Conservation (phyloP, 2,329 filamentous ascomycete genomes). For the Metarhizium sp. region DNA sequence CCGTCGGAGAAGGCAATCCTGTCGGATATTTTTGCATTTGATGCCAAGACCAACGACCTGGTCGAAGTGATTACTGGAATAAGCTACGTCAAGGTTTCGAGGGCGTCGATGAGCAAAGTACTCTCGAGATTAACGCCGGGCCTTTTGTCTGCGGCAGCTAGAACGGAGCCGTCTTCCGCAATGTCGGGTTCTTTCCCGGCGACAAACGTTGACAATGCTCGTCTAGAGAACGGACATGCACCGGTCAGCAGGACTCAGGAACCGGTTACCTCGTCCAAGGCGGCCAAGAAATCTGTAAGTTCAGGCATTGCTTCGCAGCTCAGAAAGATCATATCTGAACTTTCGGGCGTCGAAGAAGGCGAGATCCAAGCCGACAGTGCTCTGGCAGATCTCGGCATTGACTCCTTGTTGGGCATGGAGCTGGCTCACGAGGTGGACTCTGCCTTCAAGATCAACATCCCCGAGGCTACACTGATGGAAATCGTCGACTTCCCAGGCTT, state of each 20-base stretch:
- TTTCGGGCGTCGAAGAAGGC: constrained; percentile 24
- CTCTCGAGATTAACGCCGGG: background rate
- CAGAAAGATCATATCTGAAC: constrained; percentile 12
- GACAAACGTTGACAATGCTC: background rate
- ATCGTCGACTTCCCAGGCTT: constrained; percentile 4
- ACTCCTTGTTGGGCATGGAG: constrained; percentile 42
- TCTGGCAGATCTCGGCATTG: constrained; percentile 36
- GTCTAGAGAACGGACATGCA: background rate
- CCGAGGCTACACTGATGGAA: constrained; percentile 1
- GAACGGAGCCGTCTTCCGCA: background rate
- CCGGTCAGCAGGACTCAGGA: background rate
- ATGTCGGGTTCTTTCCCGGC: background rate
- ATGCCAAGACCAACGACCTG: background rate
- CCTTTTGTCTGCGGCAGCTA: background rate
- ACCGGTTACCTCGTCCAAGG: background rate
- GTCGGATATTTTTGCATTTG: constrained; percentile 7
- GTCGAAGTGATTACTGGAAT: constrained; percentile 8
- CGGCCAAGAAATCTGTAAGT: background rate
- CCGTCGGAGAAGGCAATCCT: background rate
- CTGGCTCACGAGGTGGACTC: constrained; percentile 30
- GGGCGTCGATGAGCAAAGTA: constrained; percentile 3
- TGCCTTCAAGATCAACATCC: constrained; percentile 21
- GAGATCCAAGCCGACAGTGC: constrained; percentile 26
- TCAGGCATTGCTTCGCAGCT: constrained; percentile 4
- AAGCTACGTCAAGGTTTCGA: constrained; percentile 5